phyloP scores from a whole-genome alignment of 2,329 filamentous ascomycete species.

The Xylariaceae sp. region DNA sequence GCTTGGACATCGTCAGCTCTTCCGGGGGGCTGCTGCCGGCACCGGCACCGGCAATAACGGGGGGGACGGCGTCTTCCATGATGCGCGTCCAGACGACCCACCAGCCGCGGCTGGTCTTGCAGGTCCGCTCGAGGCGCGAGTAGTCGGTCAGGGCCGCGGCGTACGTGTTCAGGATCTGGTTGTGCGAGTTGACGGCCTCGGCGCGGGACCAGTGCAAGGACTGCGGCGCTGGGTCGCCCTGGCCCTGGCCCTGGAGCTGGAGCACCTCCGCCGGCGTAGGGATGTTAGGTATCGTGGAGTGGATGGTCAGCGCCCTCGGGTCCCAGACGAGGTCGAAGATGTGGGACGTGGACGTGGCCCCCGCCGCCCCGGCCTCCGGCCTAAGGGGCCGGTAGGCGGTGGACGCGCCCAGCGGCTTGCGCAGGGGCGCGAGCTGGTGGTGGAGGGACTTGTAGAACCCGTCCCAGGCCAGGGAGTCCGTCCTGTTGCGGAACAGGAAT shows the following conservation, averaged over 20 bases:
- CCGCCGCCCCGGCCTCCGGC: slow-evolving; percentile 29
- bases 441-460: slow-evolving; percentile 52
- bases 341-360: slow-evolving; percentile 28
- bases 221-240: too few species aligned
- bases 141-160: slow-evolving; percentile 34
- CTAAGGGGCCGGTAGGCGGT: slow-evolving; percentile 50
- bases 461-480: slow-evolving; percentile 50
- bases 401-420: slow-evolving; percentile 47
- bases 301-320: slow-evolving; percentile 44
- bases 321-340: slow-evolving; percentile 61
- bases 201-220: slow-evolving; percentile 58
- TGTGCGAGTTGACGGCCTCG: slow-evolving; percentile 59
- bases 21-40: background rate
- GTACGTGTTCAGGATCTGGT: slow-evolving; percentile 54
- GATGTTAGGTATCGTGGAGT: slow-evolving; percentile 61
- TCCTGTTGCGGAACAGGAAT: slow-evolving; percentile 60
- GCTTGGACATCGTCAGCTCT: too few species aligned
- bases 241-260: slow-evolving; percentile 17
- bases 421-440: slow-evolving; percentile 51
- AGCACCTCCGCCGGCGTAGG: slow-evolving; percentile 36
- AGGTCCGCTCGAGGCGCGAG: slow-evolving; percentile 50
- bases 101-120: slow-evolving; percentile 60
- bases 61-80: slow-evolving; percentile 23
- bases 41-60: background rate
- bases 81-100: slow-evolving; percentile 62